These are phyloP conservation scores for Kluyveromyces nonfermentans DNA, from an alignment of 805 yeast species.

Conservation along the genomic window DNA sequence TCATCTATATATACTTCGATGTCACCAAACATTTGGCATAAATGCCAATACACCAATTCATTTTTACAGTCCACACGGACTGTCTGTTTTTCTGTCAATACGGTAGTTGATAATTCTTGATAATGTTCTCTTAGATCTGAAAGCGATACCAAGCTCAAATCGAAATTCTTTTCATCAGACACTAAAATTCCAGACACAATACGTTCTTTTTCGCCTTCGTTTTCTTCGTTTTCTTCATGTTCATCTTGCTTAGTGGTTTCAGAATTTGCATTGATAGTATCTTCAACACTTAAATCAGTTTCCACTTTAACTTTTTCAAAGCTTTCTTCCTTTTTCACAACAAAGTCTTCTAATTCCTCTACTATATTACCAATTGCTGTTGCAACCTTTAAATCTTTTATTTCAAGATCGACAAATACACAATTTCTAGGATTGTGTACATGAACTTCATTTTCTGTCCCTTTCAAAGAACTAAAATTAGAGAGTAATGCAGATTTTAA, in stretches of 20 bases:
- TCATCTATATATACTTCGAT: conserved; percentile 56
- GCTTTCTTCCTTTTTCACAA: conserved; percentile 1
- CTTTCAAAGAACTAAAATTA: conserved; percentile 70
- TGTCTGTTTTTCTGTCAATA: conserved; percentile 73
- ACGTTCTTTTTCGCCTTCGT: conserved; percentile 33
- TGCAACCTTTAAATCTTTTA: conserved; percentile 78
- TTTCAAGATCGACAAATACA: conserved; percentile 63
- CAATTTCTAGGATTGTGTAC: conserved; percentile 91
- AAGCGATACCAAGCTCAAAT: conserved; percentile 69
- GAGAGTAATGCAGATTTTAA: conserved; percentile 85
- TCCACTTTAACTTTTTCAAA: conserved; percentile 1
- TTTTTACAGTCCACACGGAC: conserved; percentile 72
- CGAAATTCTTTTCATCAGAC: conserved; percentile 70
- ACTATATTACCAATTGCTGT: conserved; percentile 58
- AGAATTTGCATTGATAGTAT: not conserved
- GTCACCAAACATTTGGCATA: conserved; percentile 91
- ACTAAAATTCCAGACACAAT: conserved; percentile 76
- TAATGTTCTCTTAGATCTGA: conserved; percentile 79
- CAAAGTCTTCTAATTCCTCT: conserved; percentile 28
- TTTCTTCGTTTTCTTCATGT: conserved; percentile 36
- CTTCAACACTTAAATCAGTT: conserved; percentile 3
- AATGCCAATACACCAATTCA: conserved; percentile 77
- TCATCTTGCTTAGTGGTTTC: not conserved
- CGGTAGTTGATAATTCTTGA: conserved; percentile 76
- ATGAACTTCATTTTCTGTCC: conserved; percentile 81